Evolutionary conservation across 2,329 filamentous ascomycete genomes (phyloP).

Genomic region (Ramularia endophylla): DNA sequence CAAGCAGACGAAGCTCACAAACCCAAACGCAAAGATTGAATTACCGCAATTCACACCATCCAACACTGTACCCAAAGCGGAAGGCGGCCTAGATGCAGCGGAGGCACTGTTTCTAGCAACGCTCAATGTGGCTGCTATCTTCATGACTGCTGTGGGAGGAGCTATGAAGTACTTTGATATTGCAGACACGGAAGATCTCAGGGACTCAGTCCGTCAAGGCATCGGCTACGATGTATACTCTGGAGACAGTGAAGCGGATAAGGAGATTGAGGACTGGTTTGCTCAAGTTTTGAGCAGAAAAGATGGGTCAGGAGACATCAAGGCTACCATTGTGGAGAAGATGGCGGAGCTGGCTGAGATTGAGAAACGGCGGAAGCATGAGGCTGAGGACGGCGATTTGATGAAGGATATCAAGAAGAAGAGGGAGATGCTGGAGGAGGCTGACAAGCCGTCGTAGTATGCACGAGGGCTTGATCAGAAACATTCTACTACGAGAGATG

Average conservation of each 20-base stretch:
- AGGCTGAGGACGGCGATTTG: conserved; percentile 3
- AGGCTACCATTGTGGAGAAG: conserved; percentile 26
- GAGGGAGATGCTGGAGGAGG: conserved; percentile 30
- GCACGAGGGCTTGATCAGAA: too few relatives aligned
- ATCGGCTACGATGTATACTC: conserved; percentile 56
- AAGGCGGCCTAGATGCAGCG: conserved; percentile 65
- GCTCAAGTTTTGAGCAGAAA: conserved; percentile 44
- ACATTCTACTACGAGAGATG: too few relatives aligned
- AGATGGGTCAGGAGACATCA: conserved; percentile 33
- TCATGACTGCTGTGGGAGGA: conserved; percentile 68
- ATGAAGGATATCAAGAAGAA: conserved; percentile 7
- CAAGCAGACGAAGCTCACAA: conserved; percentile 5
- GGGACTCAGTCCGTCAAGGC: conserved; percentile 51
- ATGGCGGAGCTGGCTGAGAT: conserved; percentile 26
- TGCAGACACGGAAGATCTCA: conserved; percentile 47
- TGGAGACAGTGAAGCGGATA: conserved; percentile 45
- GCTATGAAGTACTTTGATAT: conserved; percentile 73
- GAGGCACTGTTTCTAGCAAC: conserved; percentile 84
- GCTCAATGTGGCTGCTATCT: conserved; percentile 72
- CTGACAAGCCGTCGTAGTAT: conserved; percentile 4
- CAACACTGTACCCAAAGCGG: conserved; percentile 13
- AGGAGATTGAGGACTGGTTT: conserved; percentile 51
- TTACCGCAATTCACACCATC: conserved; percentile 15
- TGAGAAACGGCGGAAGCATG: conserved; percentile 18
- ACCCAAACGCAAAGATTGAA: conserved; percentile 7